Base-by-base conservation (phyloP, 2,329 filamentous ascomycete species). In the Chaetomium strumarium region DNA sequence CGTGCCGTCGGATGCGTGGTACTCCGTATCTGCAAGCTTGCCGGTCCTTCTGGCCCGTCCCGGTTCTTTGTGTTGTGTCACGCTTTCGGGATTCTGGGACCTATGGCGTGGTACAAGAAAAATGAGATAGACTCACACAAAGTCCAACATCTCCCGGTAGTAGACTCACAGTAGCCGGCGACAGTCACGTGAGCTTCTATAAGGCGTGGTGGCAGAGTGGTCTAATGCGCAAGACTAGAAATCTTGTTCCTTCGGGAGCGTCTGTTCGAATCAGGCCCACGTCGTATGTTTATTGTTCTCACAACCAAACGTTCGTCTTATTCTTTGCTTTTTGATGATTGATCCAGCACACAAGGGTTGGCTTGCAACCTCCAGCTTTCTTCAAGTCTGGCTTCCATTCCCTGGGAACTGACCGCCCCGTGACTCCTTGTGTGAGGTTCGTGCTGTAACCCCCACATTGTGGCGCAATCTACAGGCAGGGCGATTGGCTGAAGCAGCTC, bases 221-320 rank as follows among this genome's bases (percentile, higher is more conserved):
- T 57, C 57, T 57, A 55, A 57, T 55, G 57, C 57, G 55, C 57
- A 53, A 53, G 57, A 59, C 57, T 59, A 55, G 55, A 57, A 59
- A 57, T 57, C 57, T 59, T 58, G 57, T 58, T 57, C 55, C 54
- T 55, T 57, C 49, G 57, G 55, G 55, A 55, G 55, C 57, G 55
- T 59, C 55, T 59, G 55, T 59, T 59, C 55, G 52, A 57, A 58
- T 59, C 57, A 59, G 57, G 57, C 57, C 57, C 57, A 57, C 52
- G 57, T 59, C 55, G 24, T 7, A 24, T 20, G n/a, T n/a, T n/a
- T n/a, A n/a, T n/a, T n/a, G n/a, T n/a, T n/a, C n/a, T n/a, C n/a
- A n/a, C n/a, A n/a, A n/a, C n/a, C n/a, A n/a, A n/a, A n/a, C n/a
- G n/a, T n/a, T n/a, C n/a, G n/a, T n/a, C n/a, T 47, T 41, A 50